phyloP scores from a whole-genome alignment of 306 rosid genomes.

The Sphenostylis stenocarpa region DNA sequence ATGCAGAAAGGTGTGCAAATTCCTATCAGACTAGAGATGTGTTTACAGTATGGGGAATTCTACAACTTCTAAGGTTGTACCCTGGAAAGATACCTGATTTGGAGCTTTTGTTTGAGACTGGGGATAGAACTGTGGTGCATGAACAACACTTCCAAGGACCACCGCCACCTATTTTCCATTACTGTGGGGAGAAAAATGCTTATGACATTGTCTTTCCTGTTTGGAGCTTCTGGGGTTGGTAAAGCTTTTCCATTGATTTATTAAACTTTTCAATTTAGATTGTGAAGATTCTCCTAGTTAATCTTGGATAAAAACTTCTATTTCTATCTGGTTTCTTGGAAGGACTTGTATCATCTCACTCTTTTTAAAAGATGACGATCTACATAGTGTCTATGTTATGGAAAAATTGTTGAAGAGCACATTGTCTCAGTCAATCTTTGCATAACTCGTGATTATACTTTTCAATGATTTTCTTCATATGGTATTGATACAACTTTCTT shows the following conservation, averaged over 20 bases:
- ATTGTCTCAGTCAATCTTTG: no score
- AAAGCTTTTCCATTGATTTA: background rate
- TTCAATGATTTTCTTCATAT: no score
- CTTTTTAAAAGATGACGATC: no score
- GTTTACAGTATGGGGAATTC: conserved; percentile 44
- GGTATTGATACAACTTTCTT: no score
- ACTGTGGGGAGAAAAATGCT: conserved; percentile 7
- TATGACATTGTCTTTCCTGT: conserved; percentile 44
- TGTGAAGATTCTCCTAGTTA: background rate
- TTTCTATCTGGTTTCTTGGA: background rate
- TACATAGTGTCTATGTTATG: no score
- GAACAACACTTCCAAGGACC: background rate
- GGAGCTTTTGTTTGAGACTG: conserved; percentile 41
- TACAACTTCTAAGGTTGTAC: conserved; percentile 42
- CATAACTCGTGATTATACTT: no score
- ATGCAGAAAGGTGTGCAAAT: background rate
- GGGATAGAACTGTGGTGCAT: conserved; percentile 10
- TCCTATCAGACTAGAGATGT: conserved; percentile 37
- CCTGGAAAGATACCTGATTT: conserved; percentile 42
- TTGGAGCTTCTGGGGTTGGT: conserved; percentile 53
- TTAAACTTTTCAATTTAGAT: background rate
- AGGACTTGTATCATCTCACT: background rate
- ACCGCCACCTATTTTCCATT: conserved; percentile 42
- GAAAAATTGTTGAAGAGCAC: no score
- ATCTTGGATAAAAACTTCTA: background rate